Conservation (phyloP, 306 rosid genomes). For the Abrus precatorius region DNA sequence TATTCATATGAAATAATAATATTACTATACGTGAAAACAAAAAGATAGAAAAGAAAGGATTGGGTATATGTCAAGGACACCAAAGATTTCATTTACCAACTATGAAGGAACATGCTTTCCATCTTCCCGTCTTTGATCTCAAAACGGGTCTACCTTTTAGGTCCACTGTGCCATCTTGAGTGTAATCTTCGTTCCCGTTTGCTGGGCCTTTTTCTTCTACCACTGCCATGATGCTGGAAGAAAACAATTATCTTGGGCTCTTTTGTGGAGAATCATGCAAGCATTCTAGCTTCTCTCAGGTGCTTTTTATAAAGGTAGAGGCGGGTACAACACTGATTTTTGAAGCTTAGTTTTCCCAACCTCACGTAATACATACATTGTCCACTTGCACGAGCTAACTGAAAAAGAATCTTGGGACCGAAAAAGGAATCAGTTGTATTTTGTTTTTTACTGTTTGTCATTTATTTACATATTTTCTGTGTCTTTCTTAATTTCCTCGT, state of each 20-base stretch:
- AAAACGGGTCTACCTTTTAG: conserved; percentile 53
- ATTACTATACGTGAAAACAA: background rate
- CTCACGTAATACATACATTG: background rate
- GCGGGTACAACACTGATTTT: background rate
- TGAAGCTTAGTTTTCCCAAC: conserved; percentile 32
- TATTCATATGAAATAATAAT: conserved; percentile 51
- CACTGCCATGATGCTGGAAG: conserved; percentile 33
- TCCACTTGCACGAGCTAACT: conserved; percentile 48
- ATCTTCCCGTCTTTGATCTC: conserved; percentile 54
- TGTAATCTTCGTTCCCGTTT: conserved; percentile 41
- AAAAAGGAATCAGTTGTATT: no score
- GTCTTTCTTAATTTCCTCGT: background rate
- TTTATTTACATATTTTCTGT: background rate
- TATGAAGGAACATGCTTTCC: conserved; percentile 59
- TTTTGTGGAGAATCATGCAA: background rate
- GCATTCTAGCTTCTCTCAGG: background rate
- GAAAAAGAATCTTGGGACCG: no score
- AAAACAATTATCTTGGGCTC: background rate
- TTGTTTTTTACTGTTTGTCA: no score
- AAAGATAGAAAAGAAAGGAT: background rate
- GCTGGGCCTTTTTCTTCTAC: conserved; percentile 49
- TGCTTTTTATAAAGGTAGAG: background rate
- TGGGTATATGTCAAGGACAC: background rate
- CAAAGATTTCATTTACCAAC: conserved; percentile 47
- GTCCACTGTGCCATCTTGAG: conserved; percentile 58